These are phyloP conservation scores for Penicillium soppii DNA, from an alignment of 495 filamentous ascomycete species.

Conservation along the genomic window DNA sequence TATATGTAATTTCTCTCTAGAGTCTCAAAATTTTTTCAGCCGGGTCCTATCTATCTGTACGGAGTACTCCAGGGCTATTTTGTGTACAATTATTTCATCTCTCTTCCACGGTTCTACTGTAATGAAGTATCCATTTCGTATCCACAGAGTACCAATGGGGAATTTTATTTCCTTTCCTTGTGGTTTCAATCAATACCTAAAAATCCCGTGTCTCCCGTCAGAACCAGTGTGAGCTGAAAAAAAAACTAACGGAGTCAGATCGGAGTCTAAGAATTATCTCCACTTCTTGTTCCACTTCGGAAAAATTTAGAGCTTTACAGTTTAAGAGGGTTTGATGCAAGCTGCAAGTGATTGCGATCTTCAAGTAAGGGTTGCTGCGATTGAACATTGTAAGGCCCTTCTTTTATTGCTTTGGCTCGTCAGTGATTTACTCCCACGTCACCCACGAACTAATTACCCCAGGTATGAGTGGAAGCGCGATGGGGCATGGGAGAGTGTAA, in stretches of 20 bases:
- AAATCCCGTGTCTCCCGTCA: conserved; percentile 13
- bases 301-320: conserved; percentile 1
- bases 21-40: not conserved
- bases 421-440: too few species aligned
- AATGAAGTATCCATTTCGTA: conserved; percentile 9
- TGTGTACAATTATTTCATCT: conserved; percentile 16
- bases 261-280: conserved; percentile 6
- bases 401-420: not conserved
- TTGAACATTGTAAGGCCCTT: not conserved
- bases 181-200: too few species aligned
- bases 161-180: conserved; percentile 6
- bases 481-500: too few species aligned
- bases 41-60: too few species aligned
- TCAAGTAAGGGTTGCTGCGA: not conserved
- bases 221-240: conserved; percentile 9
- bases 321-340: not conserved
- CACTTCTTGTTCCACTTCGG: conserved; percentile 6
- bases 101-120: conserved; percentile 27
- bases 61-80: too few species aligned
- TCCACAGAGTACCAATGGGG: conserved; percentile 15
- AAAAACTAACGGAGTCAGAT: conserved; percentile 4
- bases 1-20: not conserved
- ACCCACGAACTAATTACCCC: not conserved
- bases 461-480: too few species aligned
- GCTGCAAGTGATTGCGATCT: conserved; percentile 4